phyloP scores from a whole-genome alignment of 306 rosid genomes.

The Quercus rubra region DNA sequence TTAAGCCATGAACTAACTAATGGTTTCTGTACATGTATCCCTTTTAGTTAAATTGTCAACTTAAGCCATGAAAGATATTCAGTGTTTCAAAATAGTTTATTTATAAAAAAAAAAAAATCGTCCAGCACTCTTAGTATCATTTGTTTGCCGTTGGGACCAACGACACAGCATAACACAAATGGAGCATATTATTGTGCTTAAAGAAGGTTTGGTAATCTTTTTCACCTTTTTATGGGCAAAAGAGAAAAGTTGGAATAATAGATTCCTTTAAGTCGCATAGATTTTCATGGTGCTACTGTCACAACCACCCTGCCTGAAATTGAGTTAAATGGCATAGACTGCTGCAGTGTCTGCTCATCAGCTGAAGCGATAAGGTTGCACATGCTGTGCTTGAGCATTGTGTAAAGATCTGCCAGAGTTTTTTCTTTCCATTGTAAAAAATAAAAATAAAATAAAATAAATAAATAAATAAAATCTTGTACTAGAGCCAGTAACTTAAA shows the following conservation, averaged over 20 bases:
- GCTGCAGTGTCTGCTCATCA: constrained; percentile 23
- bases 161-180: not conserved
- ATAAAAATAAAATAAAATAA: too few relatives aligned
- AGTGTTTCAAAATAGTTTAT: too few relatives aligned
- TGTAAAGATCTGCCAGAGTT: too few relatives aligned
- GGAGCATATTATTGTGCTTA: not conserved
- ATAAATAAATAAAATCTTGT: too few relatives aligned
- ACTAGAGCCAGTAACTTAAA: too few relatives aligned
- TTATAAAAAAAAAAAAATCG: too few relatives aligned
- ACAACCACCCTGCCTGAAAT: not conserved
- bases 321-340: constrained; percentile 10
- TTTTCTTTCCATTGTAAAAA: too few relatives aligned
- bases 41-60: too few relatives aligned
- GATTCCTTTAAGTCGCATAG: not conserved
- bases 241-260: not conserved
- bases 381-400: constrained; percentile 33
- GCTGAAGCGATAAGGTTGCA: constrained; percentile 33
- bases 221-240: constrained; percentile 12
- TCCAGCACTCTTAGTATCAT: not conserved
- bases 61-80: too few relatives aligned
- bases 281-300: constrained; percentile 8
- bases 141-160: constrained; percentile 2
- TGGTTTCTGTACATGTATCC: too few relatives aligned
- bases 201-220: constrained; percentile 1
- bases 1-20: not conserved